Conservation (phyloP, 257 asterid genomes). For the Plectranthus barbatus region DNA sequence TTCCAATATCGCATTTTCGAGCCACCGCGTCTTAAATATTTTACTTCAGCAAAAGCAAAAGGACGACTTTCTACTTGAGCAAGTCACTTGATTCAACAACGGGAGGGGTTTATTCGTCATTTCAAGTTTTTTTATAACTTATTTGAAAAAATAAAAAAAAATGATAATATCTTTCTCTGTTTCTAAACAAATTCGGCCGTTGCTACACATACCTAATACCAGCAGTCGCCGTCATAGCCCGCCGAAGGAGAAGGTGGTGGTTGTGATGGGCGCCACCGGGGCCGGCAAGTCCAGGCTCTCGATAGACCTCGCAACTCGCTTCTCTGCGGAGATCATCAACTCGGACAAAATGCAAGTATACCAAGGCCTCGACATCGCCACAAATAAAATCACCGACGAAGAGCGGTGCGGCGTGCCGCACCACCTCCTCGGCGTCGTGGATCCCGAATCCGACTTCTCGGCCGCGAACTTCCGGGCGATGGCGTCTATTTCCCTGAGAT, state of each 20-base stretch:
- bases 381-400: constrained; percentile 76
- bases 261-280: constrained; percentile 87
- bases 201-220: constrained; percentile 19
- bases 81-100: neutral
- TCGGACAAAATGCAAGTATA: no score
- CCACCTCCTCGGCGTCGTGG: constrained; percentile 24
- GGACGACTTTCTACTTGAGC: constrained; percentile 1
- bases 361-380: no score
- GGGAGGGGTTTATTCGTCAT: neutral
- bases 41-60: neutral
- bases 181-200: constrained; percentile 32
- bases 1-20: constrained; percentile 11
- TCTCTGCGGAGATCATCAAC: constrained; percentile 64
- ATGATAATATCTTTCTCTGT: constrained; percentile 27
- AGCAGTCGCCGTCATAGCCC: constrained; percentile 24
- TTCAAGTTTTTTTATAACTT: neutral
- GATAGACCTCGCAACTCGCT: constrained; percentile 62
- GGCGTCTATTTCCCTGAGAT: constrained; percentile 24
- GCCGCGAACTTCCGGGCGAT: constrained; percentile 30
- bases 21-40: constrained; percentile 9
- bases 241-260: constrained; percentile 61
- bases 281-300: constrained; percentile 85
- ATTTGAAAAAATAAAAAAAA: neutral
- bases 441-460: constrained; percentile 41
- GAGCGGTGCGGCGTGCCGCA: constrained; percentile 60